Evolutionary conservation across 2,329 filamentous ascomycete species (phyloP).

Genomic region (Verticillium albo-atrum): DNA sequence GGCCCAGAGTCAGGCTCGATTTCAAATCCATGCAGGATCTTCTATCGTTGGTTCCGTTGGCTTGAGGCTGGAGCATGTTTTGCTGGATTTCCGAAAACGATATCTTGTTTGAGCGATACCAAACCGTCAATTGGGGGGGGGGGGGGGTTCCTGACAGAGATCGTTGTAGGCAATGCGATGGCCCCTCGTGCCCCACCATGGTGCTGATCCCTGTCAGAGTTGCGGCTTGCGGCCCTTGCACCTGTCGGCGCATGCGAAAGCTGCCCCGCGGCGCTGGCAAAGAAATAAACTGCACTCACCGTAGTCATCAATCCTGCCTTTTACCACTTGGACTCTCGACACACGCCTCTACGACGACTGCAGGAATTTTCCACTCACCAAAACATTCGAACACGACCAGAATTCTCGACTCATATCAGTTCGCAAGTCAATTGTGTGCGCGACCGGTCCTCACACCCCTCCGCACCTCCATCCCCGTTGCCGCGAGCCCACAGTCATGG

Average conservation of each 20-base stretch:
- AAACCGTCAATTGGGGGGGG: neutral
- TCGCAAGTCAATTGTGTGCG: neutral
- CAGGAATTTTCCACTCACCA: neutral
- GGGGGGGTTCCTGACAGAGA: neutral
- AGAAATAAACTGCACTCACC: neutral
- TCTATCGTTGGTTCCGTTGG: too few relatives aligned
- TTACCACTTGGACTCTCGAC: neutral
- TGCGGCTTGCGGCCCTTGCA: neutral
- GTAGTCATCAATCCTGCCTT: neutral
- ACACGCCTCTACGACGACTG: neutral
- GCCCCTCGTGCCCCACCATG: constrained; percentile 25
- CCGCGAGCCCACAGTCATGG: constrained; percentile 1
- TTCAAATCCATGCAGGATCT: neutral
- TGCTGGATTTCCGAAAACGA: too few relatives aligned
- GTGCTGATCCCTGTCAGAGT: neutral
- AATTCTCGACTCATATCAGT: too few relatives aligned
- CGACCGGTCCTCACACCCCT: neutral
- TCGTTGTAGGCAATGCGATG: constrained; percentile 10
- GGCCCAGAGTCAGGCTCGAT: neutral
- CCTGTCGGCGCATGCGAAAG: neutral
- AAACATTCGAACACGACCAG: neutral
- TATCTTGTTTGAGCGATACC: too few relatives aligned
- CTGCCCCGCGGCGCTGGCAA: neutral
- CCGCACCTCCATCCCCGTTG: neutral
- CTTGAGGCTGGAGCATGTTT: too few relatives aligned